These are phyloP conservation scores for Chaetomiaceae sp. DNA, from an alignment of 2,329 filamentous ascomycete genomes.

Conservation along the genomic window DNA sequence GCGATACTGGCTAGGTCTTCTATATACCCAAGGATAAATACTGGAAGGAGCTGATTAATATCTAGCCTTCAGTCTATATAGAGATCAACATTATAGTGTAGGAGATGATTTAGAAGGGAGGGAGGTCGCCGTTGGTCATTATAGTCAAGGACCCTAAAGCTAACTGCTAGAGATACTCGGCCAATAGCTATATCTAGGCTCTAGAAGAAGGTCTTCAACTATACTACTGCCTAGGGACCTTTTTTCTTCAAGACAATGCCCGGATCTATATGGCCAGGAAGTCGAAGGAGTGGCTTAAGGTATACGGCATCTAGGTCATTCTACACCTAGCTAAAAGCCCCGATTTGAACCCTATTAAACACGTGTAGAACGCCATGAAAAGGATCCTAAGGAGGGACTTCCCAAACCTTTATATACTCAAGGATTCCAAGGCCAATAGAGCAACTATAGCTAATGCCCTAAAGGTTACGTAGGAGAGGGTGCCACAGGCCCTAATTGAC, in stretches of 20 bases:
- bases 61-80: too few species aligned
- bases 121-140: too few species aligned
- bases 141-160: too few species aligned
- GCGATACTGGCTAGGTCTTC: too few species aligned
- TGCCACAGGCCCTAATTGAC: background rate
- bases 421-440: background rate
- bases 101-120: too few species aligned
- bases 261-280: background rate
- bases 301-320: background rate
- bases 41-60: too few species aligned
- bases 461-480: background rate
- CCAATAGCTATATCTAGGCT: background rate
- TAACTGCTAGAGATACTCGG: too few species aligned
- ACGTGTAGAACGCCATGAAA: slow-evolving; percentile 1
- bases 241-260: background rate
- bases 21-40: too few species aligned
- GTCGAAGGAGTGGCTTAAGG: background rate
- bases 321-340: background rate
- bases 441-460: background rate
- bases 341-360: slow-evolving; percentile 7
- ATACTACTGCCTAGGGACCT: background rate
- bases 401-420: background rate
- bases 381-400: background rate
- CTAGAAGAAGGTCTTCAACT: background rate
- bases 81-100: too few species aligned